Conservation (phyloP, 2,329 filamentous ascomycete genomes). For the Verticillium klebahnii region DNA sequence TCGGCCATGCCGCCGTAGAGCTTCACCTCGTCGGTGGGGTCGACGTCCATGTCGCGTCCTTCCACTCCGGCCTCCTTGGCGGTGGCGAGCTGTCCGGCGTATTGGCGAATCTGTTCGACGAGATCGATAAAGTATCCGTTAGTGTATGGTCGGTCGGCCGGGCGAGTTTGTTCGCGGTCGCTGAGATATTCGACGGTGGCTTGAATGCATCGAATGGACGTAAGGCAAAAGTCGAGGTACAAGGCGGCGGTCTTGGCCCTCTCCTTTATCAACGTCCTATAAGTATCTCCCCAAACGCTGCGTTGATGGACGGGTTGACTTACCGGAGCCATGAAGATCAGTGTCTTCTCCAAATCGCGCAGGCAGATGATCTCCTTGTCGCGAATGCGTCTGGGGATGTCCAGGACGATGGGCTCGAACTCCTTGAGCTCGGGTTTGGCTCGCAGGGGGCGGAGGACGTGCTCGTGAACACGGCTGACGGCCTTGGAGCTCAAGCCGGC, state of each 20-base stretch:
- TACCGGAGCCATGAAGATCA: conserved; percentile 89
- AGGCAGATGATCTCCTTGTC: conserved; percentile 85
- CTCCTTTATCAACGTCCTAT: conserved; percentile 74
- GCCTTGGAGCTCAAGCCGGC: conserved; percentile 64
- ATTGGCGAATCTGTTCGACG: conserved; percentile 85
- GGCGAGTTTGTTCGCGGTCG: conserved; percentile 81
- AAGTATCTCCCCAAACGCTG: conserved; percentile 59
- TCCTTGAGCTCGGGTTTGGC: conserved; percentile 68
- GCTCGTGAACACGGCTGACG: conserved; percentile 72
- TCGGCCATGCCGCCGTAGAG: conserved; percentile 77
- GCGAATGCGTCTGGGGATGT: conserved; percentile 74
- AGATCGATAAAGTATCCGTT: conserved; percentile 97
- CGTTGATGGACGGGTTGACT: conserved; percentile 57
- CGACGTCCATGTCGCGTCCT: conserved; percentile 53
- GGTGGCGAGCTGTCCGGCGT: conserved; percentile 78
- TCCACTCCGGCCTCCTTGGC: conserved; percentile 63
- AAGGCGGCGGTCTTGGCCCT: conserved; percentile 63
- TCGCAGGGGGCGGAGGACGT: conserved; percentile 74
- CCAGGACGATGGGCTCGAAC: conserved; percentile 75
- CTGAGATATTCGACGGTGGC: conserved; percentile 80
- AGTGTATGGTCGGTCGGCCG: conserved; percentile 85
- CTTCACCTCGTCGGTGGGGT: conserved; percentile 66
- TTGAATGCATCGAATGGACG: conserved; percentile 85
- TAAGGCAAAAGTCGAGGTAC: conserved; percentile 86
- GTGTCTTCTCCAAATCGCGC: conserved; percentile 88